Conservation (phyloP, 768 basidiomycete genomes). For the Calocera cornea region DNA sequence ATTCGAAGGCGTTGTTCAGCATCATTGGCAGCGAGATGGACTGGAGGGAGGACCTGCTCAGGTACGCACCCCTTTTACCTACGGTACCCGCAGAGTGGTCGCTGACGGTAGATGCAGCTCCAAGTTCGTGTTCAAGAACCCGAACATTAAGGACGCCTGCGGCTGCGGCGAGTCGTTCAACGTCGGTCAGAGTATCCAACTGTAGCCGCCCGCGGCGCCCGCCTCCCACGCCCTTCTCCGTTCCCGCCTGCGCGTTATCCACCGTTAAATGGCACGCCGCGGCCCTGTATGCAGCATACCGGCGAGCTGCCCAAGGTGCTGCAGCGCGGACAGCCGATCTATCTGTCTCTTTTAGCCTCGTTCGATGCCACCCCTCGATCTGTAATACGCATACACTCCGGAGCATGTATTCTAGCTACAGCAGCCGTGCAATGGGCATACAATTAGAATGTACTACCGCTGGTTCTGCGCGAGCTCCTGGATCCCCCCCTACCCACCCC, state of each 20-base stretch:
- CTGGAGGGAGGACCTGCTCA: constrained; percentile 86
- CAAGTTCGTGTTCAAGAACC: constrained; percentile 75
- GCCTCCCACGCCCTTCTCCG: not conserved
- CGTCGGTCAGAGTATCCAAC: constrained; percentile 23
- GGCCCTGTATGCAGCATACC: not conserved
- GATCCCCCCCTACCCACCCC: too few relatives aligned
- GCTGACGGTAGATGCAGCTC: constrained; percentile 34
- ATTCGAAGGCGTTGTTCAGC: constrained; percentile 91
- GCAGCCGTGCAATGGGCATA: too few relatives aligned
- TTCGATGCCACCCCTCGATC: not conserved
- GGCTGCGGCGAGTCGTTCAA: constrained; percentile 91
- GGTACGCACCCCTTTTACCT: constrained; percentile 37
- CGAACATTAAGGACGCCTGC: constrained; percentile 88
- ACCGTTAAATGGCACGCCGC: not conserved
- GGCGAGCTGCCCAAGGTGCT: not conserved
- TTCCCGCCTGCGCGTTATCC: not conserved
- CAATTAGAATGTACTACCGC: too few relatives aligned
- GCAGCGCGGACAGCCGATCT: too few relatives aligned
- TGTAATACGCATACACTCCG: not conserved
- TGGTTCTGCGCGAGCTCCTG: too few relatives aligned
- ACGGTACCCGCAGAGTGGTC: constrained; percentile 6
- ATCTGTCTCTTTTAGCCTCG: too few relatives aligned
- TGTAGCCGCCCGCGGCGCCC: not conserved
- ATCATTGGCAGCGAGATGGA: constrained; percentile 99
- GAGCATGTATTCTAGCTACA: too few relatives aligned